Percentiles rank a stretch among this genome's conserved stretches.
These are phyloP conservation scores for Asterochloris sp. DNA, from an alignment of 139 green algal genomes.

Conservation along the genomic window DNA sequence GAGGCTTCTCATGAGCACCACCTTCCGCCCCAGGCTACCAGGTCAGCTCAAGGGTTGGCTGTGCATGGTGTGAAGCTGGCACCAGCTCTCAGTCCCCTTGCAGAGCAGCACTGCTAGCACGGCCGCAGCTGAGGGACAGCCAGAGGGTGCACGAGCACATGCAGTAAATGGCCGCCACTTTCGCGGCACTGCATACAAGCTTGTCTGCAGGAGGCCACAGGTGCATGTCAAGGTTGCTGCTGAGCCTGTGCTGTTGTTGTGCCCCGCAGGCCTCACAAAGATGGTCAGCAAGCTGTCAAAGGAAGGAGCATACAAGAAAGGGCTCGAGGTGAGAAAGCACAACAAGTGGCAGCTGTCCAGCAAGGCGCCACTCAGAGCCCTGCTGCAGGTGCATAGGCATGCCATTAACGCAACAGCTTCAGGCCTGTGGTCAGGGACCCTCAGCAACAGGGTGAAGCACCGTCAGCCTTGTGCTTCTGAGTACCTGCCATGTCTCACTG, in stretches of 20 bases:
- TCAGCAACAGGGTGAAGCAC: no score
- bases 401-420: not conserved
- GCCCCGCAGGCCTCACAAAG: slow-evolving; percentile 77
- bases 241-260: not conserved
- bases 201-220: not conserved
- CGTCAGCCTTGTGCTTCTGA: no score
- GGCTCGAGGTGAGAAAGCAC: slow-evolving; percentile 40
- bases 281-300: slow-evolving; percentile 76
- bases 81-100: not conserved
- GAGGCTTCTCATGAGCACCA: slow-evolving; percentile 2
- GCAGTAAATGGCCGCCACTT: not conserved
- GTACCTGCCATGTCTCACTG: no score
- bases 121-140: not conserved
- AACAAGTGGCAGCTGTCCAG: no score
- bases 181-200: not conserved
- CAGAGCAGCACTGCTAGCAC: not conserved
- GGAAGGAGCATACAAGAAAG: slow-evolving; percentile 84
- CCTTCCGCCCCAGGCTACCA: slow-evolving; percentile 20
- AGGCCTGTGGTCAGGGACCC: no score
- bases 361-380: no score
- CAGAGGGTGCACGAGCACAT: not conserved
- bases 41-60: not conserved
- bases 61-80: not conserved
- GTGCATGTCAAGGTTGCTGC: not conserved
- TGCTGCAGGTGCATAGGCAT: no score